phyloP scores from a whole-genome alignment of 2,329 filamentous ascomycete species.

The Pseudocercospora pini-densiflorae region DNA sequence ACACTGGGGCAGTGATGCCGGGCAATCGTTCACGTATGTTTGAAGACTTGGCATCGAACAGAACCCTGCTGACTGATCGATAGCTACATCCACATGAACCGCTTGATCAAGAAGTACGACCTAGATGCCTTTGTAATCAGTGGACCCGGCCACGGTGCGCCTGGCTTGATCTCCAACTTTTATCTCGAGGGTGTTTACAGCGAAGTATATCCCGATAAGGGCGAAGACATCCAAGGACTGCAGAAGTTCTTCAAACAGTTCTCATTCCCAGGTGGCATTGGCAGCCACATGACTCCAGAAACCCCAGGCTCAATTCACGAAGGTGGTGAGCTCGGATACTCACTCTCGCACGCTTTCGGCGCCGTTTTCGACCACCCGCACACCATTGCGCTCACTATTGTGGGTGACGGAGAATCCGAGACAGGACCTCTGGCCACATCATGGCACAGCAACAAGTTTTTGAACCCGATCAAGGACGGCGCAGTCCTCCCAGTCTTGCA shows the following conservation, averaged over 20 bases:
- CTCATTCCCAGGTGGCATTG: conserved; percentile 79
- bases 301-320: conserved; percentile 75
- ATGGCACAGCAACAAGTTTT: conserved; percentile 83
- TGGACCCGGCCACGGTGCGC: conserved; percentile 78
- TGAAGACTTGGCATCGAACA: not conserved
- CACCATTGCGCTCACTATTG: conserved; percentile 76
- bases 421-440: conserved; percentile 78
- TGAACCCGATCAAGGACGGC: conserved; percentile 78
- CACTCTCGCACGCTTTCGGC: conserved; percentile 78
- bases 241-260: conserved; percentile 81
- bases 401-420: conserved; percentile 81
- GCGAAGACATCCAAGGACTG: conserved; percentile 70
- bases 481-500: conserved; percentile 78
- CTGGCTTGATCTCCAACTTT: conserved; percentile 74
- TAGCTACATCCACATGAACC: conserved; percentile 77
- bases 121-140: conserved; percentile 74
- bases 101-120: conserved; percentile 76
- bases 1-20: conserved; percentile 80
- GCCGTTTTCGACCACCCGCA: conserved; percentile 76
- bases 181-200: conserved; percentile 80
- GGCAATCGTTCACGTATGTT: conserved; percentile 70
- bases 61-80: conserved; percentile 11
- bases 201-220: conserved; percentile 76
- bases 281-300: conserved; percentile 71
- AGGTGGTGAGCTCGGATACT: conserved; percentile 81